Base-by-base conservation (phyloP, 768 basidiomycete species). In the Mycena rosella region DNA sequence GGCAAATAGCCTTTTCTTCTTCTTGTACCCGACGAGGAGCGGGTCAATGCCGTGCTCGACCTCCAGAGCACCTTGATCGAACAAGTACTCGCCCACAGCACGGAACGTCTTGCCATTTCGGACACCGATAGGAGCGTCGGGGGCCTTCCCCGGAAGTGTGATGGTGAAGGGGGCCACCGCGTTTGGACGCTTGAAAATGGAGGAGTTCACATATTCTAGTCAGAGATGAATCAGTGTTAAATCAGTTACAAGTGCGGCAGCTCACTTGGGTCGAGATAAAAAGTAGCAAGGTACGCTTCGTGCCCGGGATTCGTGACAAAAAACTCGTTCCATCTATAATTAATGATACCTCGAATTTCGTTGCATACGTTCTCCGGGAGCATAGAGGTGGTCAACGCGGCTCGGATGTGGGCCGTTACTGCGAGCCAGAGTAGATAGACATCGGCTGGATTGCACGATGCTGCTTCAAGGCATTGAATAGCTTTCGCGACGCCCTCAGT, bases 81-180 rank as follows among this genome's bases (percentile, higher is more conserved):
- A 66, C 9, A 77, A 62, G 45, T 76, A 72, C 27, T 30, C 36
- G 14, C 69, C 75, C 63, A 77, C 72, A 53, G 76, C 70, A 1
- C 73, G 51, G 53, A 78, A 78, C 4, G 74, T 77, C 52, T 66
- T 74, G 30, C 76, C 73, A 55, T 68, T 65, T 18, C 54, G 47
- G 20, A 74, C 72, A 24, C 75, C 76, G 42, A 73, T 65, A 22
- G 73, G 76, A 4, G 69, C 47, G 13, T 24, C 47, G 6, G 47
- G 47, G 4, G 71, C 49, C 14, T 20, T 55, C 13, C 60, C 67
- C 13, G 74, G 74, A 14, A 76, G 73, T 1, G 48, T 70, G 57
- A 59, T 59, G 1, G 57, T 59, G 5, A 20, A 8, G 3, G 56
- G 18, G n/a, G 56, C 56, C 10, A 58, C 42, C 14, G 56, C 42